A percentile compares a stretch with the other conserved stretches of the same genome.
These are phyloP conservation scores for Phytopythium sindhum DNA, from an alignment of 352 stramenopile species.

Conservation along the genomic window DNA sequence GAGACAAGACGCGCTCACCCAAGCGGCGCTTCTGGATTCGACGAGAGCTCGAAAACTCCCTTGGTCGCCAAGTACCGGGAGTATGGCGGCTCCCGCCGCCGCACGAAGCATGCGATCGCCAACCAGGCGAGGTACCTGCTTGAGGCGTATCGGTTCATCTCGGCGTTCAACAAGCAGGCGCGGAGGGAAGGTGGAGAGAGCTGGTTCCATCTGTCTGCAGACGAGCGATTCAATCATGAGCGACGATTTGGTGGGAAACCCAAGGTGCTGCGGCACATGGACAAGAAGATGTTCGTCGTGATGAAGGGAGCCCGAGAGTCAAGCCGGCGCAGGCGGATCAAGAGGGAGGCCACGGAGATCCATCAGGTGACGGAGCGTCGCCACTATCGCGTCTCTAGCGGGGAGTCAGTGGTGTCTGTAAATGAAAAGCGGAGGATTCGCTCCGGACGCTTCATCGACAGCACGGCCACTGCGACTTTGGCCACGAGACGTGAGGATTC, in stretches of 20 bases:
- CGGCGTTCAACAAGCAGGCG: neutral
- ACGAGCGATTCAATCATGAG: neutral
- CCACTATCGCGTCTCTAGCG: neutral
- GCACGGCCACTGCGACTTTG: neutral
- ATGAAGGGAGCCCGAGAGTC: neutral
- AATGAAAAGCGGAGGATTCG: neutral
- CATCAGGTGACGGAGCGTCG: neutral
- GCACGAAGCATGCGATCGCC: neutral
- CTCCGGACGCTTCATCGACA: neutral
- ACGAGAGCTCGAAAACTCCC: neutral
- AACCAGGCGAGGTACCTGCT: neutral
- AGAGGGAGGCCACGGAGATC: neutral
- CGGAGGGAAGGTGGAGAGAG: too few relatives aligned
- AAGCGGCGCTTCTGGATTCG: neutral
- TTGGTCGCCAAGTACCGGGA: neutral
- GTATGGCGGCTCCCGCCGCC: neutral
- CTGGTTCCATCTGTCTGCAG: neutral
- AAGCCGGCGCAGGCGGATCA: neutral
- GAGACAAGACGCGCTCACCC: neutral
- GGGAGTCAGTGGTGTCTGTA: neutral
- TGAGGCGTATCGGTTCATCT: neutral
- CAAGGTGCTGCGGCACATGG: neutral
- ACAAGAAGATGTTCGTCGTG: constrained; percentile 1
- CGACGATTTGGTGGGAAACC: neutral
- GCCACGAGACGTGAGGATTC: neutral